Conservation (phyloP, 2,329 filamentous ascomycete genomes). For the Lachnellula occidentalis region DNA sequence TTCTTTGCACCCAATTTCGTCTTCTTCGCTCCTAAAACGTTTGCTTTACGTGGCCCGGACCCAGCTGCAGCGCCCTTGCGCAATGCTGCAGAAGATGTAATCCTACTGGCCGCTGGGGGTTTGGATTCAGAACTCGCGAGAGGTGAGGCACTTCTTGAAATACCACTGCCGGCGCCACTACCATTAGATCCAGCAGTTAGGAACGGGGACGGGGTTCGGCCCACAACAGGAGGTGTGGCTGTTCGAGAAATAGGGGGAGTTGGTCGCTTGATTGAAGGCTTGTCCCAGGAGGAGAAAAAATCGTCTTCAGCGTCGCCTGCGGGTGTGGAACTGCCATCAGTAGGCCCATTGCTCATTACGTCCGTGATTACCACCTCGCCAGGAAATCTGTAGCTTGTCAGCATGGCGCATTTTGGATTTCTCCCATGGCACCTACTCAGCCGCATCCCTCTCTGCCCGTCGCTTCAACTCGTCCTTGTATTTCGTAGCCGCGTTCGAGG, state of each 20-base stretch:
- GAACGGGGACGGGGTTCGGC: slow-evolving; percentile 85
- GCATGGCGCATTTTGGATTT: slow-evolving; percentile 1
- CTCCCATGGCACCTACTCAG: slow-evolving; percentile 57
- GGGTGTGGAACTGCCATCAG: slow-evolving; percentile 68
- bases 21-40: slow-evolving; percentile 83
- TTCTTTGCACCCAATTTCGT: slow-evolving; percentile 91
- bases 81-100: slow-evolving; percentile 74
- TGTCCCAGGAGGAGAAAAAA: slow-evolving; percentile 99
- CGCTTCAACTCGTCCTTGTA: slow-evolving; percentile 96
- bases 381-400: slow-evolving; percentile 59
- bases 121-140: slow-evolving; percentile 57
- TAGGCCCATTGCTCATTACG: slow-evolving; percentile 49
- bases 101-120: slow-evolving; percentile 59
- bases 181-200: slow-evolving; percentile 56
- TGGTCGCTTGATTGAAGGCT: slow-evolving; percentile 92
- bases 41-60: slow-evolving; percentile 69
- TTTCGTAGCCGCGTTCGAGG: slow-evolving; percentile 85
- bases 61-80: slow-evolving; percentile 63
- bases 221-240: slow-evolving; percentile 74
- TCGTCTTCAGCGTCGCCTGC: slow-evolving; percentile 79
- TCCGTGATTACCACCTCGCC: slow-evolving; percentile 83
- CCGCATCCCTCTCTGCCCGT: slow-evolving; percentile 74
- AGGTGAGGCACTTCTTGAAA: slow-evolving; percentile 76
- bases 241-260: slow-evolving; percentile 90
- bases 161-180: slow-evolving; percentile 64